A percentile compares a stretch with the other conserved stretches of the same genome.
Conservation (phyloP, 176 grass and related monocot species). For the Pharus latifolius region DNA sequence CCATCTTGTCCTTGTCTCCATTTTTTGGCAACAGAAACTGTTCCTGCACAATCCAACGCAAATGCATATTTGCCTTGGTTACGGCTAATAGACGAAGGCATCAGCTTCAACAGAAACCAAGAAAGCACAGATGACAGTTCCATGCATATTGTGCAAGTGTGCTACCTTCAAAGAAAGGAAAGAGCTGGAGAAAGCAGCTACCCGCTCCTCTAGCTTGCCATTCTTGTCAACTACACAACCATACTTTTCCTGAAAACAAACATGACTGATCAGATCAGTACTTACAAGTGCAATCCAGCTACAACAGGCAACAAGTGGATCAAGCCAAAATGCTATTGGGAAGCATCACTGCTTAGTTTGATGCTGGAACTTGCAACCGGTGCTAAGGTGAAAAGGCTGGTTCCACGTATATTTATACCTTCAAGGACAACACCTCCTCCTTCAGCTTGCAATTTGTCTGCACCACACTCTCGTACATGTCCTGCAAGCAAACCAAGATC, state of each 20-base stretch:
- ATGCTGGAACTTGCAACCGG: too few relatives aligned
- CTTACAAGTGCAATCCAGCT: neutral
- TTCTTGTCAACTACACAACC: conserved; percentile 31
- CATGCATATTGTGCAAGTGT: neutral
- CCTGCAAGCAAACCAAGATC: conserved; percentile 18
- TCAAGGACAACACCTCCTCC: conserved; percentile 33
- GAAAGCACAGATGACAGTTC: neutral
- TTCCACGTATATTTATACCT: conserved; percentile 20
- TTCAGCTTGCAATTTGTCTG: conserved; percentile 27
- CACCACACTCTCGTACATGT: conserved; percentile 32
- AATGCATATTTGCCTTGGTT: neutral
- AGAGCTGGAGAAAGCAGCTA: conserved; percentile 31
- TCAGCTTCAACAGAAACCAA: neutral
- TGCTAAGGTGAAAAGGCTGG: neutral
- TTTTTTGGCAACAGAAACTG: conserved; percentile 30
- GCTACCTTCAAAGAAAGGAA: conserved; percentile 54
- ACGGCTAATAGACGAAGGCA: neutral
- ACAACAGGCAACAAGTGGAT: neutral
- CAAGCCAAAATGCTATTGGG: neutral
- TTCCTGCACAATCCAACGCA: conserved; percentile 31
- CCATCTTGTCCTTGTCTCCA: conserved; percentile 23
- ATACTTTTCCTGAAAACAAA: conserved; percentile 43
- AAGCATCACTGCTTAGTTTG: neutral
- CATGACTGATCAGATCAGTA: neutral
- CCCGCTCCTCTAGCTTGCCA: conserved; percentile 45